Percentiles rank a stretch among this genome's conserved stretches.
Conservation (phyloP, 768 basidiomycete species). For the Podaxis carcinomalis region DNA sequence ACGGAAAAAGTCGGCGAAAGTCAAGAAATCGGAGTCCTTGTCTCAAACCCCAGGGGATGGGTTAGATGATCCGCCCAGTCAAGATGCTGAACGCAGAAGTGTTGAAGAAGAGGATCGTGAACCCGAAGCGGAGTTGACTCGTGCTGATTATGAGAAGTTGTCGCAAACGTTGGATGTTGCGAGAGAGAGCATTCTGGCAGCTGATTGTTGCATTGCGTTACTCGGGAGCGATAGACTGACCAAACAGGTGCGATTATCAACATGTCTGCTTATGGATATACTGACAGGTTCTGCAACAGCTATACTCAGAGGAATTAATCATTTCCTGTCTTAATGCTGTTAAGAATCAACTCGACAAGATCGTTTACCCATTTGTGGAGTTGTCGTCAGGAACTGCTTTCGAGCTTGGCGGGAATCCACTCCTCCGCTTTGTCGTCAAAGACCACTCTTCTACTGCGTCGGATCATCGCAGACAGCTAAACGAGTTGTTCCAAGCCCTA, state of each 20-base stretch:
- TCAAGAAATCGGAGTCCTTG: slow-evolving; percentile 37
- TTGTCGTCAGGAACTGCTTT: slow-evolving; percentile 42
- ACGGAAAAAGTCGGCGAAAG: slow-evolving; percentile 42
- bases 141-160: slow-evolving; percentile 42
- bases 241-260: slow-evolving; percentile 63
- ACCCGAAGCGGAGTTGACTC: slow-evolving; percentile 12
- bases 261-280: background rate
- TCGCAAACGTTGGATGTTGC: slow-evolving; percentile 53
- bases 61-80: slow-evolving; percentile 20
- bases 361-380: slow-evolving; percentile 87
- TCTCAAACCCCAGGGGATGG: slow-evolving; percentile 39
- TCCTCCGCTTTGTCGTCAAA: slow-evolving; percentile 50
- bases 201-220: slow-evolving; percentile 77
- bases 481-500: slow-evolving; percentile 71
- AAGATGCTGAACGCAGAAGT: slow-evolving; percentile 23
- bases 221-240: slow-evolving; percentile 75
- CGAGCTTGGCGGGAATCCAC: slow-evolving; percentile 35
- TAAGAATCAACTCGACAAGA: slow-evolving; percentile 74
- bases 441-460: slow-evolving; percentile 32
- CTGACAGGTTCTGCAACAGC: slow-evolving; percentile 32
- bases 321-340: slow-evolving; percentile 69
- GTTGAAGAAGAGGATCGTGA: slow-evolving; percentile 15
- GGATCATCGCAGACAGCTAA: slow-evolving; percentile 14
- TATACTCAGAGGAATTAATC: slow-evolving; percentile 94
- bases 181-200: slow-evolving; percentile 73